A percentile compares a stretch with the other conserved stretches of the same genome.
Conservation (phyloP, 2,329 filamentous ascomycete species). For the Fusarium armeniacum region DNA sequence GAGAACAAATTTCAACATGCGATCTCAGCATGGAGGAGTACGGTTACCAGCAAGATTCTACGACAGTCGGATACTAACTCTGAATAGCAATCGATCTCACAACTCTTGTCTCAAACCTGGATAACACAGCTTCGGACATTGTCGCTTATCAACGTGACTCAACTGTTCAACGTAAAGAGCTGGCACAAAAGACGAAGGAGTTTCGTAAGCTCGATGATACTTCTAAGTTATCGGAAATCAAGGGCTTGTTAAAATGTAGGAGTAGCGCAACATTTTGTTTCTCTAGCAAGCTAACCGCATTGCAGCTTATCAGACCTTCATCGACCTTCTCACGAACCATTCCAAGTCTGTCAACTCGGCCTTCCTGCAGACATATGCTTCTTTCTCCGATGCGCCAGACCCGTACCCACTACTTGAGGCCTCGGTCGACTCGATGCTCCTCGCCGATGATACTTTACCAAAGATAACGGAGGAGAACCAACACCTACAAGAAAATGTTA, state of each 20-base stretch:
- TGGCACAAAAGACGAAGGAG: conserved; percentile 99
- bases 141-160: conserved; percentile 93
- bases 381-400: conserved; percentile 94
- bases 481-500: conserved; percentile 84
- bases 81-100: conserved; percentile 85
- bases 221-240: conserved; percentile 88
- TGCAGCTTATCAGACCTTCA: conserved; percentile 94
- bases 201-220: conserved; percentile 94
- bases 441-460: conserved; percentile 92
- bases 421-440: conserved; percentile 91
- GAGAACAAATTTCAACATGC: conserved; percentile 97
- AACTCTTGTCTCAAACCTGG: conserved; percentile 84
- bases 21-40: conserved; percentile 96
- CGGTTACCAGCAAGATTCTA: conserved; percentile 22
- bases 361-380: conserved; percentile 93
- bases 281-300: conserved; percentile 18
- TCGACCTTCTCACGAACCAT: conserved; percentile 95
- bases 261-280: not conserved
- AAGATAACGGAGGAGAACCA: conserved; percentile 91
- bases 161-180: conserved; percentile 94
- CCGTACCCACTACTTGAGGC: conserved; percentile 97
- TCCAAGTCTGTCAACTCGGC: conserved; percentile 94
- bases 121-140: conserved; percentile 94
- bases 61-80: conserved; percentile 42
- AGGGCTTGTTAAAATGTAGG: conserved; percentile 85